A percentile compares a stretch with the other conserved stretches of the same genome.
phyloP scores from a whole-genome alignment of 176 grass and related monocot species.

The Microstegium vimineum region DNA sequence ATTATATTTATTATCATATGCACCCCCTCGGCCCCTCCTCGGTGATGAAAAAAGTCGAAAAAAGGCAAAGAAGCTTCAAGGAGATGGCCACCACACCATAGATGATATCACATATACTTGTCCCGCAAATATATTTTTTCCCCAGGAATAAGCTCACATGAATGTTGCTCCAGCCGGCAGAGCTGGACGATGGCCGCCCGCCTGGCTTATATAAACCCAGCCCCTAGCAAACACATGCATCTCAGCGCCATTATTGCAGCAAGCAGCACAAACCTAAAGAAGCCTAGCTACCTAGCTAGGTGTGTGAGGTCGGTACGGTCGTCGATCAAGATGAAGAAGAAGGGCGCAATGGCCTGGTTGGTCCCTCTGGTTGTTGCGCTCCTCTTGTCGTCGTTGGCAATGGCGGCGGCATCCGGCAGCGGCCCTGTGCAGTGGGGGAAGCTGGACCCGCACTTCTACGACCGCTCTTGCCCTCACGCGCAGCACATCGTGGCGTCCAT shows the following conservation, averaged over 20 bases:
- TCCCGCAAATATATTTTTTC: neutral
- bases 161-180: neutral
- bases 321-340: neutral
- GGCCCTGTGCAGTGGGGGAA: neutral
- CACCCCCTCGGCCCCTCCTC: neutral
- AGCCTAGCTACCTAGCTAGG: neutral
- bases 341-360: neutral
- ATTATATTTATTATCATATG: neutral
- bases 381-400: neutral
- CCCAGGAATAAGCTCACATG: neutral
- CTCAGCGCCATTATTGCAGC: neutral
- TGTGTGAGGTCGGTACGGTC: neutral
- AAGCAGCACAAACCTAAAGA: neutral
- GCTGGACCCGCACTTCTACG: conserved; percentile 69
- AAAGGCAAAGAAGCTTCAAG: conserved; percentile 14
- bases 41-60: conserved; percentile 1
- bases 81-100: neutral
- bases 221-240: neutral
- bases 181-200: neutral
- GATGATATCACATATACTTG: neutral
- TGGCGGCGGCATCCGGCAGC: neutral
- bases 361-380: neutral
- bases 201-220: conserved; percentile 13
- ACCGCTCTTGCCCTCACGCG: conserved; percentile 58
- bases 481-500: too few species aligned